Conservation (phyloP, 106 monocot species). For the Dendrobium huoshanense region DNA sequence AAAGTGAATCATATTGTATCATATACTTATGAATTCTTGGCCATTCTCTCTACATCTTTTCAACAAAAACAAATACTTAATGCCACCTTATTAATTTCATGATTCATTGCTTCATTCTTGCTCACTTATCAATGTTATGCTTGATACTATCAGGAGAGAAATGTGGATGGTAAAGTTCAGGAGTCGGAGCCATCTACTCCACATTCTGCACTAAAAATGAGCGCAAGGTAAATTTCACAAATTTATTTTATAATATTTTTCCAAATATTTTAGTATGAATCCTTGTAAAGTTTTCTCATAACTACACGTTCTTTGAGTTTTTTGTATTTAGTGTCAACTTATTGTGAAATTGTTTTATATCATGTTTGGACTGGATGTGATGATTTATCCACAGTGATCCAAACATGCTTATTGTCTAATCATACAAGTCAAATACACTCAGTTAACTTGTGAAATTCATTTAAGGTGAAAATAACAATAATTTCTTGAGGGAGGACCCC, state of each 20-base stretch:
- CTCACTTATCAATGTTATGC: not conserved
- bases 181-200: slow-evolving; percentile 72
- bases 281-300: not conserved
- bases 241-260: not conserved
- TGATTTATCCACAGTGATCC: not conserved
- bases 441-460: not conserved
- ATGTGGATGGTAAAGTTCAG: slow-evolving; percentile 39
- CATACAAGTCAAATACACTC: not conserved
- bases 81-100: not conserved
- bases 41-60: not conserved
- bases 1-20: not conserved
- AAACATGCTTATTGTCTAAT: not conserved
- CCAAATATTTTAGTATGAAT: not conserved
- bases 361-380: not conserved
- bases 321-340: not conserved
- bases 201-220: slow-evolving; percentile 38
- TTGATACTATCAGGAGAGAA: slow-evolving; percentile 44
- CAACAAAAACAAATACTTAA: not conserved
- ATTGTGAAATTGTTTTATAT: not conserved
- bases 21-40: not conserved
- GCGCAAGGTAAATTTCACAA: slow-evolving; percentile 39
- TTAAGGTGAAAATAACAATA: not conserved
- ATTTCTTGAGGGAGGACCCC: not conserved
- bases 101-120: slow-evolving; percentile 1
- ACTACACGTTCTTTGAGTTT: not conserved